Conservation (phyloP, 495 filamentous ascomycete species). For the Cercophora newfieldiana region DNA sequence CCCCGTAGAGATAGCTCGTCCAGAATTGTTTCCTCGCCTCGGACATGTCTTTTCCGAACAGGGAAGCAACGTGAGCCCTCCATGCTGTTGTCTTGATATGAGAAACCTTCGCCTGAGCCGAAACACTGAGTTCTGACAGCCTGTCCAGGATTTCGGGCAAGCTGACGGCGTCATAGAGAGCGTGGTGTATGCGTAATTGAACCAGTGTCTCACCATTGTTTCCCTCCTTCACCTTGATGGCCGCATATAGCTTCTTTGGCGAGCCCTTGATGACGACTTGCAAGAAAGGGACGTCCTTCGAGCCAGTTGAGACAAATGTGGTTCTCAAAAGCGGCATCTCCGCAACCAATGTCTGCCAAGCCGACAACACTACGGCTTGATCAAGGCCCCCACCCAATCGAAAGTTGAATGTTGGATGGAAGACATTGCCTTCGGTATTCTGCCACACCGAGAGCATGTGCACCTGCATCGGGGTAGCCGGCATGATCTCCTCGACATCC, state of each 20-base stretch:
- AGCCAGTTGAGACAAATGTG: conserved; percentile 51
- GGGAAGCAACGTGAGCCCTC: neutral
- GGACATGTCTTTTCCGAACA: conserved; percentile 18
- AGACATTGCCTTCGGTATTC: conserved; percentile 58
- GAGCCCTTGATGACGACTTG: conserved; percentile 41
- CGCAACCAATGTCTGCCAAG: conserved; percentile 59
- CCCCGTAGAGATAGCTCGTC: conserved; percentile 50
- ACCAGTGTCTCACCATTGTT: conserved; percentile 27
- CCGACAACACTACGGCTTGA: conserved; percentile 35
- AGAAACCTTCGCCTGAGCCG: neutral
- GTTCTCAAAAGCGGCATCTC: conserved; percentile 64
- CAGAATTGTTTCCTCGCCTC: conserved; percentile 48
- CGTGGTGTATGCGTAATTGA: conserved; percentile 65
- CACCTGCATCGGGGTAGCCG: conserved; percentile 68
- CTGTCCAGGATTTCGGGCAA: conserved; percentile 52
- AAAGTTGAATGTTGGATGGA: conserved; percentile 66
- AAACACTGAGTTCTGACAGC: conserved; percentile 28
- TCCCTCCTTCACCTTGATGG: conserved; percentile 8
- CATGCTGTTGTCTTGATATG: neutral
- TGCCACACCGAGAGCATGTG: conserved; percentile 71
- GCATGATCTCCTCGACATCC: conserved; percentile 56
- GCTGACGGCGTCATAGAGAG: conserved; percentile 75
- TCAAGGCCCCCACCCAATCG: conserved; percentile 38
- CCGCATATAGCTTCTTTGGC: conserved; percentile 14
- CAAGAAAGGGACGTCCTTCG: conserved; percentile 48